These are phyloP conservation scores for Bretschneidera sinensis DNA, from an alignment of 345 rosid species.

Conservation along the genomic window DNA sequence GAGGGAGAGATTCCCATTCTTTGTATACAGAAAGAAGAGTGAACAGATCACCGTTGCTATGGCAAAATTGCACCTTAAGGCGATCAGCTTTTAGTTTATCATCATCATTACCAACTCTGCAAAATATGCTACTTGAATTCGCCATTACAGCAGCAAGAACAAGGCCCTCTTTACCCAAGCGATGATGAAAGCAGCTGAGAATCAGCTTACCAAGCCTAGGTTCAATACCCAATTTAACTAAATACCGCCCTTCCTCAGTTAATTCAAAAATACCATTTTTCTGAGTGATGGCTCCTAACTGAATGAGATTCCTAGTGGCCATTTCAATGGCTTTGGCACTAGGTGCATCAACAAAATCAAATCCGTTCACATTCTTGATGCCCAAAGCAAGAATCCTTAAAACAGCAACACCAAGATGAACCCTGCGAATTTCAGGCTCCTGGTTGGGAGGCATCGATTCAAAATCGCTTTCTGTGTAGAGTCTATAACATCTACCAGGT, in stretches of 20 bases:
- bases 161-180: slow-evolving; percentile 76
- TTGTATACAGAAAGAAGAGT: slow-evolving; percentile 79
- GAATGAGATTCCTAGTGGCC: slow-evolving; percentile 72
- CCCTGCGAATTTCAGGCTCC: slow-evolving; percentile 86
- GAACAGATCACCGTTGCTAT: slow-evolving; percentile 72
- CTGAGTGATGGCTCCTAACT: slow-evolving; percentile 62
- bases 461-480: slow-evolving; percentile 52
- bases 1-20: slow-evolving; percentile 62
- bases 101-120: slow-evolving; percentile 69
- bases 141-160: slow-evolving; percentile 91
- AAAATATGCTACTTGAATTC: slow-evolving; percentile 83
- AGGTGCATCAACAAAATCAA: slow-evolving; percentile 92
- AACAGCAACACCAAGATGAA: slow-evolving; percentile 87
- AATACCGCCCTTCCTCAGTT: slow-evolving; percentile 52
- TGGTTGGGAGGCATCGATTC: slow-evolving; percentile 57
- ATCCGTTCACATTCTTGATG: slow-evolving; percentile 43
- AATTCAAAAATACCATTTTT: slow-evolving; percentile 43
- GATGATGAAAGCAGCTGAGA: slow-evolving; percentile 42
- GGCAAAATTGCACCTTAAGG: slow-evolving; percentile 81
- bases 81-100: slow-evolving; percentile 76
- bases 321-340: slow-evolving; percentile 54
- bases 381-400: slow-evolving; percentile 81
- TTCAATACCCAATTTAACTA: slow-evolving; percentile 85
- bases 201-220: slow-evolving; percentile 88
- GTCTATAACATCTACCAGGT: slow-evolving; percentile 82